These are phyloP conservation scores for Eucalyptus cladocalyx DNA, from an alignment of 345 rosid species.

Conservation along the genomic window DNA sequence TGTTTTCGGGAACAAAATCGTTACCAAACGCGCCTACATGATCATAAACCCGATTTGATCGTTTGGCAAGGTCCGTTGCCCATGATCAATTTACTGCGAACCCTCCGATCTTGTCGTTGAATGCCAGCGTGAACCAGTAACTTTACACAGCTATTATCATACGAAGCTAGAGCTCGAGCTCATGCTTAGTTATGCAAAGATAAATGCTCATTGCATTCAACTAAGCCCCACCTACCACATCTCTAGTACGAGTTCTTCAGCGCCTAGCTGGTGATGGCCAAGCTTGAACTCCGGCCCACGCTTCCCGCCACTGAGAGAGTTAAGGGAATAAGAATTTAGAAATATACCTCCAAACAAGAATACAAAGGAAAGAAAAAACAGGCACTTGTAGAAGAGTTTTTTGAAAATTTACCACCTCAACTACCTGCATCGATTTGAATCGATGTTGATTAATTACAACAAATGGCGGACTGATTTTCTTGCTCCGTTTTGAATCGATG, in stretches of 20 bases:
- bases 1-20: no score
- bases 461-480: background rate
- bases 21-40: no score
- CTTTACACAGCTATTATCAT: background rate
- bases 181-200: no score
- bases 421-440: no score
- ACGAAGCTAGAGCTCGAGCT: background rate
- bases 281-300: accelerated
- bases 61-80: background rate
- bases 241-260: background rate
- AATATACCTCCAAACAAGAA: no score
- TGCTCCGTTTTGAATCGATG: no score
- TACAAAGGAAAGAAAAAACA: background rate
- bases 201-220: background rate
- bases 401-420: no score
- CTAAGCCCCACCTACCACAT: background rate
- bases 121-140: background rate
- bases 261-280: background rate
- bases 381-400: background rate
- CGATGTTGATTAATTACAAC: background rate
- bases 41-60: background rate
- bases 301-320: no score
- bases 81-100: background rate
- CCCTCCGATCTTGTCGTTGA: background rate
- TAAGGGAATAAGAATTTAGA: background rate